phyloP scores from a whole-genome alignment of 352 stramenopile species.

The Pythium angustatum region DNA sequence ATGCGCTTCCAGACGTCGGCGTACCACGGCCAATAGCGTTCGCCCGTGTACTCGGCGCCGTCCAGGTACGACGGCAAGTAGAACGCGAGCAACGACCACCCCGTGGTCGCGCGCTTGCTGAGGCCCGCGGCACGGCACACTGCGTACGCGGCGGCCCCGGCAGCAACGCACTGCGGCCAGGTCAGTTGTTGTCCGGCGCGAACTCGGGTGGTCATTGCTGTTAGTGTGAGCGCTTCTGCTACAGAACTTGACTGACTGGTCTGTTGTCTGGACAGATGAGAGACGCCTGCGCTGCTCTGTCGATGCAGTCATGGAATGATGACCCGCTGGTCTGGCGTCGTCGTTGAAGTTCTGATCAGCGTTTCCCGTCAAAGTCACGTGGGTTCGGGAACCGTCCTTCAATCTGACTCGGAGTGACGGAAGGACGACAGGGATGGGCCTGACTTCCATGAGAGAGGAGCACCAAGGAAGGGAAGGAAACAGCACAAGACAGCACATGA shows the following conservation, averaged over 20 bases:
- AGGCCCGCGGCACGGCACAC: constrained; percentile 18
- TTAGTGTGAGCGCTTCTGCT: not conserved
- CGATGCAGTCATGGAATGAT: not conserved
- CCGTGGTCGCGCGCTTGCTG: constrained; percentile 15
- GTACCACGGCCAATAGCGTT: constrained; percentile 33
- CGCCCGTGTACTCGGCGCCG: constrained; percentile 29
- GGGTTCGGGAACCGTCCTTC: too few species aligned
- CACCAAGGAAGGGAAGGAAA: not conserved
- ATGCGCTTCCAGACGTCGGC: constrained; percentile 27
- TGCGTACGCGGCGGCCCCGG: constrained; percentile 23
- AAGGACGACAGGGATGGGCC: too few species aligned
- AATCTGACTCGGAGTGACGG: too few species aligned
- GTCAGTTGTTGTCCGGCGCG: constrained; percentile 20
- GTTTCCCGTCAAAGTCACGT: not conserved
- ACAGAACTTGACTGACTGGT: not conserved
- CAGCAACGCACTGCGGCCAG: constrained; percentile 28
- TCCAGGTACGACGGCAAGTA: constrained; percentile 37
- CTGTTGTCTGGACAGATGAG: not conserved
- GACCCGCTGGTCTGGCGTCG: constrained; percentile 3
- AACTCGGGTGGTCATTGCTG: not conserved
- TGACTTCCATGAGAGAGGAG: not conserved
- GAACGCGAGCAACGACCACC: constrained; percentile 25
- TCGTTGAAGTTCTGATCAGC: not conserved
- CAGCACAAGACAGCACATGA: not conserved
- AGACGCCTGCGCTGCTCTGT: not conserved